phyloP scores from a whole-genome alignment of 1,284 basidiomycete genomes.

The Austropuccinia psidii region DNA sequence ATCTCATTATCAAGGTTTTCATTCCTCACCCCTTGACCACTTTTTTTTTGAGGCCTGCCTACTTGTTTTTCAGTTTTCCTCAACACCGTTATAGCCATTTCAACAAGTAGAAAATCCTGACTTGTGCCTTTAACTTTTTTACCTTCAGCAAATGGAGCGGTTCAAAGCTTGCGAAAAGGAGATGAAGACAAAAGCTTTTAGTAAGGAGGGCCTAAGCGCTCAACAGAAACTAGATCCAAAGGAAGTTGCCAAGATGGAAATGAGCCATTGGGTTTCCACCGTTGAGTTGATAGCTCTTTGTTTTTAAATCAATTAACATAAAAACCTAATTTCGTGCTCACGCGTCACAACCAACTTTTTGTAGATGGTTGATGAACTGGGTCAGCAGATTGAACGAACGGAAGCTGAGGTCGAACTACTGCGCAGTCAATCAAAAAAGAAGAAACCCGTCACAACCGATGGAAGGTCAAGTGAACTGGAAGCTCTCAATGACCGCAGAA shows the following conservation, averaged over 20 bases:
- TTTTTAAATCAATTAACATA: not conserved
- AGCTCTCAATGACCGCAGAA: slow-evolving; percentile 79
- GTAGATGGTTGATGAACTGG: slow-evolving; percentile 76
- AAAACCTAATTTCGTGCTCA: not conserved
- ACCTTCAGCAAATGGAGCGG: slow-evolving; percentile 94
- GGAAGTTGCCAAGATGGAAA: slow-evolving; percentile 90
- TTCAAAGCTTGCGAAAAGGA: slow-evolving; percentile 99
- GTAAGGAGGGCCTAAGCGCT: slow-evolving; percentile 94
- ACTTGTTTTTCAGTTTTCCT: not conserved
- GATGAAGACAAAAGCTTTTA: slow-evolving; percentile 99
- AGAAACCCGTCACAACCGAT: slow-evolving; percentile 63
- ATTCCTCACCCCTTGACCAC: not conserved
- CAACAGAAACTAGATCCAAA: slow-evolving; percentile 91
- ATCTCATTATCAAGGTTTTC: not conserved
- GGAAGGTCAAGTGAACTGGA: slow-evolving; percentile 74
- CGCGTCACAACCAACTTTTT: not conserved
- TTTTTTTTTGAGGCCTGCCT: not conserved
- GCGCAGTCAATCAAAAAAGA: slow-evolving; percentile 68
- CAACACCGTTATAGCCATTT: not conserved
- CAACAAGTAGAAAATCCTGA: not conserved
- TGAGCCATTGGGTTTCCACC: slow-evolving; percentile 71
- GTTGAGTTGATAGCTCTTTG: slow-evolving; percentile 19
- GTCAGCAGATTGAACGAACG: slow-evolving; percentile 82
- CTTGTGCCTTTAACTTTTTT: slow-evolving; percentile 22
- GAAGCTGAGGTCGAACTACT: slow-evolving; percentile 94